Base-by-base conservation (phyloP, 352 stramenopile species). In the Phytophthora cactorum region DNA sequence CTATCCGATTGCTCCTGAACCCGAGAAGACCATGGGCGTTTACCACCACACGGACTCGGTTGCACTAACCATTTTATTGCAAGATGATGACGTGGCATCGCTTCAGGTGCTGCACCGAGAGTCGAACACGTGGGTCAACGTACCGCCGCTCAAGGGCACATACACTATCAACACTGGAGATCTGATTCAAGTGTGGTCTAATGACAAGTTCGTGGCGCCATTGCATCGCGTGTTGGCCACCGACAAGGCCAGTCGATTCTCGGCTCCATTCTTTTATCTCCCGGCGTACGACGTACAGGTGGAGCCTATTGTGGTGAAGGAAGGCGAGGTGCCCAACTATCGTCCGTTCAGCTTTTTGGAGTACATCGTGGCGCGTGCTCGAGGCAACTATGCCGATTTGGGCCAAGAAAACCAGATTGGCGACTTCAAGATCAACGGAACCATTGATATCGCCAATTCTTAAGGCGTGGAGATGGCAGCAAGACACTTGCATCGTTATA, bases 341-440 rank as follows among this genome's bases (percentile, higher is more conserved):
- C 72, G 84, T 6, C 65, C 88, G 22, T 78, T 97, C n/a, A 85
- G 83, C 25, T 98, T 91, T 87, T 86, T 85, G 31, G 92, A 98
- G 54, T 98, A 96, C 70, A 82, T 91, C 44, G 75, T 84, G 39
- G 63, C 90, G 41, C 86, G 94, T 22, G 97, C 97, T 81, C 84
- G 90, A 31, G 93, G 95, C 45, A 91, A 98, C 75, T 93, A 96
- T 63, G 92, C 87, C 4, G 88, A 98, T 78, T 61, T 93, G 27
- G 95, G 95, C 25, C 77, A 90, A n/a, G 95, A 98, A 60, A 93
- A 50, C 22, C 62, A 69, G 36, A 68, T 68, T 44, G 44, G 60
- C 25, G 62, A 69, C 43, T 65, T 65, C 54, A 70, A 60, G 49
- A 66, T 66, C 54, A 60, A 59, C 46, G 45, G 36, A 5, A 17